These are phyloP conservation scores for Podospora sp. DNA, from an alignment of 495 filamentous ascomycete genomes.

Conservation along the genomic window DNA sequence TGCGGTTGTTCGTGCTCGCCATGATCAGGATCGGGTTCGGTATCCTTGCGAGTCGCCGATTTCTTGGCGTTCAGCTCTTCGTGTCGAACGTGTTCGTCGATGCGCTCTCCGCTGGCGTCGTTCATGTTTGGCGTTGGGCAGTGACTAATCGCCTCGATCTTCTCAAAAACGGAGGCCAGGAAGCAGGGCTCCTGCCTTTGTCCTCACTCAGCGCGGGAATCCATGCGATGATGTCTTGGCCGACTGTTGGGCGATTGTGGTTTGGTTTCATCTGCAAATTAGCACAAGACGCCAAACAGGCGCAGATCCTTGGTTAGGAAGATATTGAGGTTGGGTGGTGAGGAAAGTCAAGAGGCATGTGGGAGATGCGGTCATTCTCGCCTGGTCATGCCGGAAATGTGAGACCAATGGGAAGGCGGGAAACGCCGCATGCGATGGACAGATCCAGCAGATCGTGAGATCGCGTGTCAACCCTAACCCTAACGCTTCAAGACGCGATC, in stretches of 20 bases:
- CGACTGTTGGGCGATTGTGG: neutral
- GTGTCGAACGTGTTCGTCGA: conserved; percentile 27
- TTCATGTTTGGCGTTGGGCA: conserved; percentile 27
- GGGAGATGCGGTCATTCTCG: neutral
- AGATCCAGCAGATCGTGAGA: neutral
- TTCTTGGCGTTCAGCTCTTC: conserved; percentile 23
- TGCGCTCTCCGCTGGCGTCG: conserved; percentile 32
- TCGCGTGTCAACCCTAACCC: neutral
- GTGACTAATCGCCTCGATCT: neutral
- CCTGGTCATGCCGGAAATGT: neutral
- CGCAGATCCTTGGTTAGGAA: neutral
- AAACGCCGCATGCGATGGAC: neutral
- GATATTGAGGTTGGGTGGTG: neutral
- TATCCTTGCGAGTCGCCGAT: neutral
- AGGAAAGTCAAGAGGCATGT: neutral
- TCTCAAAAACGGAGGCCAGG: neutral
- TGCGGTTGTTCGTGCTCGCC: conserved; percentile 42
- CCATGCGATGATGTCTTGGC: neutral
- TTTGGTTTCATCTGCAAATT: neutral
- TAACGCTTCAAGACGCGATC: neutral
- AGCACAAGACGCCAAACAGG: neutral
- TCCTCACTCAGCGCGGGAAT: neutral
- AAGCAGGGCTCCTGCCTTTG: neutral
- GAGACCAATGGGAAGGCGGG: neutral
- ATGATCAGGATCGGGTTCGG: conserved; percentile 20